Evolutionary conservation across 2,329 filamentous ascomycete species (phyloP), one percentile per base, ranked within the genome.

Genomic region (Neopestalotiopsis sp.): DNA sequence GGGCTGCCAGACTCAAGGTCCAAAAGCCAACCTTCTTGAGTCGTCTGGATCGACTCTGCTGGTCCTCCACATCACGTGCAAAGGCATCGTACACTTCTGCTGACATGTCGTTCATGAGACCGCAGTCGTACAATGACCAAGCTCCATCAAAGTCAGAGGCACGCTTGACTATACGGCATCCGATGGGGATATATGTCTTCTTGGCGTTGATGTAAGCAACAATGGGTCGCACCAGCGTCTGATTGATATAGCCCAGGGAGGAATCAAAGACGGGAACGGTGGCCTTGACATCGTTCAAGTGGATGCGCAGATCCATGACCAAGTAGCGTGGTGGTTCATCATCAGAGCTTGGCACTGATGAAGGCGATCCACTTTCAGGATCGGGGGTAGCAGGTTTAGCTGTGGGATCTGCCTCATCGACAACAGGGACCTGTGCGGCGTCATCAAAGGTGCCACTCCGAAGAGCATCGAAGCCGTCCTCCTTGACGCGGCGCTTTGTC

Each of bases 191-290:
- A 77, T 97, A 98, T 0, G 95, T 97, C 77, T 91, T 92, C 79
- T 94, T 94, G 57, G 94, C 93, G 81, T 99, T 99, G 81, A 99
- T 98, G 79, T 98, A 99, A 6, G 96, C 96, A 56, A 99, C 95
- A 70, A 99, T 99, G 17, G 96, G 96, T 4, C 96, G 90, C 45
- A 98, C 94, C 4, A 98, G 90, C 1, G 96, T 94, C 79, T 97
- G 97, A 81, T 98, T 98, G 76, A 98, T 92, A 79, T 98, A 99
- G 0, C 94, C 97, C 63, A 98, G 89, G 77, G 98, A 92, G 17
- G 90, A 91, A 1, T 93, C 97, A 82, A 99, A 98, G 65, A 98
- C 88, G 0, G 96, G 96, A 1, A 99, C 95, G 2, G 92, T 91
- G 34, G 96, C 96, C 74, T 94, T 94, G 59, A 98, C 94, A 73